Conservation (phyloP, 2,329 filamentous ascomycete genomes). For the Magnaporthales sp. region DNA sequence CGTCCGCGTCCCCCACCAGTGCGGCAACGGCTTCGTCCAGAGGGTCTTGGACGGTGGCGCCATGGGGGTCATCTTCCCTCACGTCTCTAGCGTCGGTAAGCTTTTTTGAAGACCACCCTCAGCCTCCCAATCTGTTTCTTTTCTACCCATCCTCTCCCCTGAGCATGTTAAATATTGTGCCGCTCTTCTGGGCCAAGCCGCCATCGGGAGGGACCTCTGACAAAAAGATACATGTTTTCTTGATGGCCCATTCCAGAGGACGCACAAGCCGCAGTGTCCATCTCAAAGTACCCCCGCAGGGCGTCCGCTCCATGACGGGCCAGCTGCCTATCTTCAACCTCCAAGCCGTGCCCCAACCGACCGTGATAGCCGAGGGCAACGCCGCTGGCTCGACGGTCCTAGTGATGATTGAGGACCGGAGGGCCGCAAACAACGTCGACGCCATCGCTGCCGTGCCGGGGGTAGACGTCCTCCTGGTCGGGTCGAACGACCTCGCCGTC, state of each 20-base stretch:
- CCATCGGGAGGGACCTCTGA: neutral
- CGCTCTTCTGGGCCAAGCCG: neutral
- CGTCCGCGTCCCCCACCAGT: slow-evolving; percentile 29
- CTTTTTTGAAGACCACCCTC: neutral
- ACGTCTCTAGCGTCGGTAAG: slow-evolving; percentile 20
- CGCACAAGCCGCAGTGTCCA: slow-evolving; percentile 11
- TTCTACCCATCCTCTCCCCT: neutral
- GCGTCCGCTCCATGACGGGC: slow-evolving; percentile 15
- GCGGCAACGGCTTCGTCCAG: slow-evolving; percentile 25
- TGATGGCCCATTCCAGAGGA: slow-evolving; percentile 10
- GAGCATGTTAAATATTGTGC: too few relatives aligned
- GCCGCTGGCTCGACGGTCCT: slow-evolving; percentile 12
- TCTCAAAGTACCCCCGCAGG: slow-evolving; percentile 18
- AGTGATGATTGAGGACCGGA: slow-evolving; percentile 22
- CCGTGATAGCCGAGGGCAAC: slow-evolving; percentile 8
- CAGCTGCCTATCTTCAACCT: slow-evolving; percentile 10
- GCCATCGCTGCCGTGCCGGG: slow-evolving; percentile 29
- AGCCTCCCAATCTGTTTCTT: too few relatives aligned
- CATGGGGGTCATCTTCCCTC: slow-evolving; percentile 29
- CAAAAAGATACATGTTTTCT: too few relatives aligned
- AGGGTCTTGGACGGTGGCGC: slow-evolving; percentile 31
- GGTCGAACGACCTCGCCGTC: slow-evolving; percentile 28
- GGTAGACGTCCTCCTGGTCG: slow-evolving; percentile 29
- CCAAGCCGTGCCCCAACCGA: slow-evolving; percentile 11
- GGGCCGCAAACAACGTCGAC: slow-evolving; percentile 27